Evolutionary conservation across 2,329 filamentous ascomycete genomes (phyloP).

Genomic region (Hortaea werneckii): DNA sequence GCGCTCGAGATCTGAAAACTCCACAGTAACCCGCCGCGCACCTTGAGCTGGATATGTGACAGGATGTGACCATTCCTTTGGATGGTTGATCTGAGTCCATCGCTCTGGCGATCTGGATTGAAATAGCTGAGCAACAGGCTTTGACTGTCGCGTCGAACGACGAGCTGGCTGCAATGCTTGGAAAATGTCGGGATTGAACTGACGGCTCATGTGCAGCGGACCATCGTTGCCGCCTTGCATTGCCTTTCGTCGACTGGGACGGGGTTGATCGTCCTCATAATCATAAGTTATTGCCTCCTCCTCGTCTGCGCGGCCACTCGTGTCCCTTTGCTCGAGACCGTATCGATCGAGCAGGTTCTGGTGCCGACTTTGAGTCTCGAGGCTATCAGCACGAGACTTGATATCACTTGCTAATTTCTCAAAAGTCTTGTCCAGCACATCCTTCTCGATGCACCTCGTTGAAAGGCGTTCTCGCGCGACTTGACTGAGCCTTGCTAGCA

Average conservation of each 20-base stretch:
- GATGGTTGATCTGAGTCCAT: slow-evolving; percentile 16
- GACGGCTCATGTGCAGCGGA: not conserved
- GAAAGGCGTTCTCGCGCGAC: not conserved
- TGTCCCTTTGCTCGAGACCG: not conserved
- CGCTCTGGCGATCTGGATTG: not conserved
- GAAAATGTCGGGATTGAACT: not conserved
- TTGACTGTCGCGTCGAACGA: not conserved
- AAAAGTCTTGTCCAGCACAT: not conserved
- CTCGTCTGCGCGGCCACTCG: not conserved
- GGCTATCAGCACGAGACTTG: too few relatives aligned
- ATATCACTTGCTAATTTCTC: not conserved
- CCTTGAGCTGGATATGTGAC: slow-evolving; percentile 52
- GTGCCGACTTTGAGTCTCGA: too few relatives aligned
- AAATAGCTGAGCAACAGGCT: not conserved
- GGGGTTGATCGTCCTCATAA: not conserved
- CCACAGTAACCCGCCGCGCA: slow-evolving; percentile 54
- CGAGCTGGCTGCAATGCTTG: not conserved
- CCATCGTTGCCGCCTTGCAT: not conserved
- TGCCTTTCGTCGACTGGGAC: not conserved
- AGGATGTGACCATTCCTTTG: slow-evolving; percentile 29
- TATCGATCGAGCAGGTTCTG: not conserved
- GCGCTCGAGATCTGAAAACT: slow-evolving; percentile 61
- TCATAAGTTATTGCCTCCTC: not conserved
- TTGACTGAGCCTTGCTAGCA: not conserved
- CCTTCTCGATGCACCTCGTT: too few relatives aligned